These are phyloP conservation scores for Aegilops tauschii DNA, from an alignment of 176 grass and related monocot genomes.

Conservation along the genomic window DNA sequence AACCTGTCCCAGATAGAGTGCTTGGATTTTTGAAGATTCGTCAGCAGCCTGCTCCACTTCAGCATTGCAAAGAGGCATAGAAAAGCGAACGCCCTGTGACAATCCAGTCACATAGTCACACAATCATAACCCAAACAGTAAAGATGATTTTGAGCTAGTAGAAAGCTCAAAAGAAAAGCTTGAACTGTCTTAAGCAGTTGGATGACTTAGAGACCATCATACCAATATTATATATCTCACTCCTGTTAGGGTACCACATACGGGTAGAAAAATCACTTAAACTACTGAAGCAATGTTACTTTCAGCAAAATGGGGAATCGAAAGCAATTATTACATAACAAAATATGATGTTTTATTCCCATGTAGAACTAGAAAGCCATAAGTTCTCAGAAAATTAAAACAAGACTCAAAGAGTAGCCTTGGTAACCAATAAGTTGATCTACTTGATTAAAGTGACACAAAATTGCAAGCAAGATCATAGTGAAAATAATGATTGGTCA, in stretches of 20 bases:
- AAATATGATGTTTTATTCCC: not conserved
- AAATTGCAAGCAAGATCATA: conserved; percentile 13
- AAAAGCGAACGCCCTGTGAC: conserved; percentile 60
- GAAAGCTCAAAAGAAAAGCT: too few species aligned
- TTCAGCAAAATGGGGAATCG: not conserved
- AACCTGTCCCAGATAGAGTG: conserved; percentile 78
- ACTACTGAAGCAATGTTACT: not conserved
- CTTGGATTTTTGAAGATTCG: conserved; percentile 79
- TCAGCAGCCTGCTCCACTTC: conserved; percentile 60
- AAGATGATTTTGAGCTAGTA: not conserved
- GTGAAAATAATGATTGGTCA: not conserved
- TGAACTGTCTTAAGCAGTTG: too few species aligned
- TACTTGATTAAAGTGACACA: not conserved
- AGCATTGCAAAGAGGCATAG: conserved; percentile 72
- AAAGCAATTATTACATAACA: not conserved
- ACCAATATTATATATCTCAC: too few species aligned
- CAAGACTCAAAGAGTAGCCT: not conserved
- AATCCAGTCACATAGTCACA: conserved; percentile 26
- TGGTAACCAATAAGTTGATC: not conserved
- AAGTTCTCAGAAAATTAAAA: not conserved
- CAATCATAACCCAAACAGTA: not conserved
- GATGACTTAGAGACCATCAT: too few species aligned
- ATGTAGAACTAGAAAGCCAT: not conserved
- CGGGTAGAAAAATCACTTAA: not conserved
- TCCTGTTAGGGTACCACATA: too few species aligned